A percentile compares a stretch with the other conserved stretches of the same genome.
Conservation (phyloP, 306 rosid species). For the Abrus precatorius region DNA sequence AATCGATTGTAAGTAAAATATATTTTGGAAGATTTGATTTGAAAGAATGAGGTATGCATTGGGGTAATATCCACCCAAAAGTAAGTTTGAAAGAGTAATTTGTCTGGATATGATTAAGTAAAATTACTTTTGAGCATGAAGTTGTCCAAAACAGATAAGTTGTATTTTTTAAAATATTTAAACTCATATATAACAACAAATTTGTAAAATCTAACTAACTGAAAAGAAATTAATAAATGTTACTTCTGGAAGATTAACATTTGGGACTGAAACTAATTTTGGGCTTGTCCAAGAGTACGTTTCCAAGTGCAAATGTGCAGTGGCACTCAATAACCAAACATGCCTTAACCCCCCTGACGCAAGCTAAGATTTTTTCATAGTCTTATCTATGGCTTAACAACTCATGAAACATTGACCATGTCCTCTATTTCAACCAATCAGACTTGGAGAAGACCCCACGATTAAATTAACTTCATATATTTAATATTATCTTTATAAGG, state of each 20-base stretch:
- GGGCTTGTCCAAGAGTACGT: slow-evolving; percentile 11
- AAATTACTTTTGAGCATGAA: background rate
- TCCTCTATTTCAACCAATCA: background rate
- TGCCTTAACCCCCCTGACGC: background rate
- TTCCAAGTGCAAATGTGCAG: background rate
- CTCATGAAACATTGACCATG: background rate
- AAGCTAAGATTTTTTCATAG: background rate
- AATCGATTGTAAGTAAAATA: background rate
- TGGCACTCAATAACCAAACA: background rate
- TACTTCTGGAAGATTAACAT: background rate
- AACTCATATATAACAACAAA: background rate
- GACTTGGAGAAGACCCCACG: background rate
- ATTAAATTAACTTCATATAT: slow-evolving; percentile 2
- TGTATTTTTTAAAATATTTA: background rate
- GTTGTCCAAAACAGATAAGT: background rate
- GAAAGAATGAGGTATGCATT: background rate
- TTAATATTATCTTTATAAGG: background rate
- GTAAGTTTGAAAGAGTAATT: slow-evolving; percentile 14
- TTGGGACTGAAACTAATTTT: slow-evolving; percentile 16
- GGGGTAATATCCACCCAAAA: background rate
- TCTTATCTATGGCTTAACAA: background rate
- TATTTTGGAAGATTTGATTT: slow-evolving; percentile 1
- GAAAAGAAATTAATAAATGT: slow-evolving; percentile 3
- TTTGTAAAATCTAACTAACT: slow-evolving; percentile 11
- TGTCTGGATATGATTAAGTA: background rate